These are phyloP conservation scores for Jamesozyma piceae DNA, from an alignment of 805 yeast species.

Conservation along the genomic window DNA sequence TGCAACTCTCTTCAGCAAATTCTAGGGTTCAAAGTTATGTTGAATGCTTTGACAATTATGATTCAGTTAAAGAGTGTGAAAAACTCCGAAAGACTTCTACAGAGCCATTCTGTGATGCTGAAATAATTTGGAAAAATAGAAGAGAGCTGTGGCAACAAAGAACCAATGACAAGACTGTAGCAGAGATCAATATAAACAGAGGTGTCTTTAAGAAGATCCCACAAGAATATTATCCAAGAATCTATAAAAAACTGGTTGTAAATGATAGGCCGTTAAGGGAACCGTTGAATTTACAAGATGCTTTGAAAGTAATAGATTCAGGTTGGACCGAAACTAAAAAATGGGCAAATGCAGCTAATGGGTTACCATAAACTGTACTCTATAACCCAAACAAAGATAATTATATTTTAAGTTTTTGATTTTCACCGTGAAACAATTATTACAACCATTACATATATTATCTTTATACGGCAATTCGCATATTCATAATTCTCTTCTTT, in stretches of 20 bases:
- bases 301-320: conserved; percentile 58
- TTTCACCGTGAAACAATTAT: background rate
- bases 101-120: conserved; percentile 43
- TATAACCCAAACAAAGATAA: too few species aligned
- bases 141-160: conserved; percentile 51
- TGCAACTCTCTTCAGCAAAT: background rate
- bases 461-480: background rate
- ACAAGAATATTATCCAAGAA: conserved; percentile 44
- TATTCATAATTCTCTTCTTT: background rate
- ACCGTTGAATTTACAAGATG: conserved; percentile 67
- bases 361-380: conserved; percentile 22
- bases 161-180: conserved; percentile 6
- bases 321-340: conserved; percentile 79
- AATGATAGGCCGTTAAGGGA: conserved; percentile 57
- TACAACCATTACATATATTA: background rate
- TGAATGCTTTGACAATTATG: conserved; percentile 25
- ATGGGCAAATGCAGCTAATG: conserved; percentile 51
- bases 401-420: too few species aligned
- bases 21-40: conserved; percentile 11
- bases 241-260: conserved; percentile 62
- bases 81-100: conserved; percentile 19
- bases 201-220: conserved; percentile 30
- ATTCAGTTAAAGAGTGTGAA: conserved; percentile 27
- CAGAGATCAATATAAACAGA: conserved; percentile 12
- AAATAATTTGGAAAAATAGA: conserved; percentile 58